These are phyloP conservation scores for Plasmodium gaboni DNA, from an alignment of 169 alveolate genomes.

Conservation along the genomic window DNA sequence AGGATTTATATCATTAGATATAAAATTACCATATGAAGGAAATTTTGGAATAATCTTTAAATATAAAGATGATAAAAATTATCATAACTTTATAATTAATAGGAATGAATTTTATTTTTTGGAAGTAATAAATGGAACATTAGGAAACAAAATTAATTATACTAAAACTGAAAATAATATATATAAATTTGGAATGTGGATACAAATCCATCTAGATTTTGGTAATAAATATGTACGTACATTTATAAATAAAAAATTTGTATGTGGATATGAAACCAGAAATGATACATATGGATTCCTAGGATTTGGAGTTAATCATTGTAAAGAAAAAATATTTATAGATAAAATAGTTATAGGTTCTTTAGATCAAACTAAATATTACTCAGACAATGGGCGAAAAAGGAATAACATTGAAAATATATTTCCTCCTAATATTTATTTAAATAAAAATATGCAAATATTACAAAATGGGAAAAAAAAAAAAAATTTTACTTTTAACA, in stretches of 20 bases:
- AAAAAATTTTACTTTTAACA: neutral
- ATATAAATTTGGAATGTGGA: constrained; percentile 51
- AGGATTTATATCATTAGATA: constrained; percentile 69
- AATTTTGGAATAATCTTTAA: constrained; percentile 47
- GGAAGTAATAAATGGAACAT: constrained; percentile 33
- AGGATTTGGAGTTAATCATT: constrained; percentile 71
- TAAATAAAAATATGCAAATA: neutral
- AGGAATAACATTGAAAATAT: neutral
- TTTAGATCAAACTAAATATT: constrained; percentile 61
- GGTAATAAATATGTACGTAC: constrained; percentile 57
- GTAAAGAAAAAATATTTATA: constrained; percentile 61
- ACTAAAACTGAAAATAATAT: constrained; percentile 14
- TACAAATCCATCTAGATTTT: constrained; percentile 45
- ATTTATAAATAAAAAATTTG: constrained; percentile 48
- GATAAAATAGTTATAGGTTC: constrained; percentile 75
- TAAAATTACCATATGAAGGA: constrained; percentile 70
- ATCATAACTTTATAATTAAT: constrained; percentile 48
- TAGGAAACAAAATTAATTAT: constrained; percentile 21
- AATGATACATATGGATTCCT: constrained; percentile 44
- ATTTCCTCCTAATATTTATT: neutral
- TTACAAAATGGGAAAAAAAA: constrained; percentile 1
- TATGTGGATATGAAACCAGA: constrained; percentile 47
- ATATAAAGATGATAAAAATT: constrained; percentile 58
- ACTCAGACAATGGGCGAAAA: neutral
- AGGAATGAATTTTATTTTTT: constrained; percentile 60